Evolutionary conservation across 805 yeast species (phyloP), one percentile per base, ranked within the genome.

Genomic region (Ogataea paradorogensis): DNA sequence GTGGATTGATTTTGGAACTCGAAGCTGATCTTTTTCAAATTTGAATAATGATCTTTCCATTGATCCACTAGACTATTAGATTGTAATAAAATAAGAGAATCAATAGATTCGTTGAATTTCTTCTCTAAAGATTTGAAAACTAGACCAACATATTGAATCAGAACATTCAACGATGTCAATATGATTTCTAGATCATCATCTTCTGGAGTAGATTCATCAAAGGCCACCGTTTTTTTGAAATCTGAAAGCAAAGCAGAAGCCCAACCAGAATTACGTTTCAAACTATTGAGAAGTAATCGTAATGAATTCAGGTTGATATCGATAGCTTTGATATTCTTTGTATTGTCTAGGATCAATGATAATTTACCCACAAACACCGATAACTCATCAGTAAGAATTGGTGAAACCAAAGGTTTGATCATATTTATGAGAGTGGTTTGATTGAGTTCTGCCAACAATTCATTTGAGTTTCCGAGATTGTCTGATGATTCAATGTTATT

Each of bases 121-220:
- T 53, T 59, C 24, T 62, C 78, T 3, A 71, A 61, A 1, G 66
- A 67, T 33, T 63, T 63, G 32, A 70, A 62, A 43, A 73, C 68
- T 39, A 71, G 66, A n/a, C 71, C 65, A 29, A 69, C 67, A 47
- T 76, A 75, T 48, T 74, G 80, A 38, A 74, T 70, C 9, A 77
- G 61, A 2, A 72, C 71, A 47, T 71, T 74, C 27, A 76, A 58
- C 5, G 78, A 66, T 28, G 69, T 67, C 52, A 77, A 63, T n/a
- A 76, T 71, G 13, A 62, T 57, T 46, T 70, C 70, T 33, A 74
- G 63, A 34, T 68, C 69, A 32, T 59, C 50, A 31, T 50, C 49
- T n/a, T 46, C 50, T n/a, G 53, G 42, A 3, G 40, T 27, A 16
- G 39, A 37, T 22, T 49, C 52, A 32, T 55, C 56, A 22, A 53